These are phyloP conservation scores for Beta macrorhiza DNA, from an alignment of 179 eudicot genomes.

Conservation along the genomic window DNA sequence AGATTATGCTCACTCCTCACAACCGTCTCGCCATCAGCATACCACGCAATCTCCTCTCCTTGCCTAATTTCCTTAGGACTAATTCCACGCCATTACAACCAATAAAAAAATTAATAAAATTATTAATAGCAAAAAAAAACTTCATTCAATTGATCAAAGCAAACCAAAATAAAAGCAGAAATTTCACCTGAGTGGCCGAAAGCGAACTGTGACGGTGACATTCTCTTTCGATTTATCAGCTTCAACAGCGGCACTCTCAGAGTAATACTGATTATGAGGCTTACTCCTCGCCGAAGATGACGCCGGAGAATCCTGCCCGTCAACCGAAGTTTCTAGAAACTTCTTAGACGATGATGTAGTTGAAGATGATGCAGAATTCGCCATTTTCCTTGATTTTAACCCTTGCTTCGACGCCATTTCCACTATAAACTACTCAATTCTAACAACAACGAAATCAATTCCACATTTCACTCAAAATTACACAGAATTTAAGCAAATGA, in stretches of 20 bases:
- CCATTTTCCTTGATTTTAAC: conserved; percentile 46
- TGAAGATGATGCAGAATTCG: conserved; percentile 67
- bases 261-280: conserved; percentile 42
- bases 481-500: not conserved
- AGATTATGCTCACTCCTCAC: conserved; percentile 86
- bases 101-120: not conserved
- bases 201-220: conserved; percentile 94
- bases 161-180: not conserved
- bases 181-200: conserved; percentile 92
- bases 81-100: conserved; percentile 17
- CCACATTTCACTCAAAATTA: not conserved
- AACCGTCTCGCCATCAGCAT: conserved; percentile 92
- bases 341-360: conserved; percentile 72
- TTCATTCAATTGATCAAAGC: conserved; percentile 16
- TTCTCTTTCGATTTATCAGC: conserved; percentile 79
- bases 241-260: conserved; percentile 43
- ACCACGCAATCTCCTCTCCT: conserved; percentile 98
- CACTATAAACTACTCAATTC: conserved; percentile 23
- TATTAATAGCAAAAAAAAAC: conserved; percentile 12
- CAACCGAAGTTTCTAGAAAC: conserved; percentile 50
- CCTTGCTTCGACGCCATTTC: conserved; percentile 66
- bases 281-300: conserved; percentile 65
- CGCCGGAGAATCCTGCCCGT: conserved; percentile 57
- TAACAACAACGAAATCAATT: not conserved
- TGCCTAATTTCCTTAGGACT: conserved; percentile 90